These are phyloP conservation scores for Taphrina pruni DNA, from an alignment of 1,139 yeast species.

Conservation along the genomic window DNA sequence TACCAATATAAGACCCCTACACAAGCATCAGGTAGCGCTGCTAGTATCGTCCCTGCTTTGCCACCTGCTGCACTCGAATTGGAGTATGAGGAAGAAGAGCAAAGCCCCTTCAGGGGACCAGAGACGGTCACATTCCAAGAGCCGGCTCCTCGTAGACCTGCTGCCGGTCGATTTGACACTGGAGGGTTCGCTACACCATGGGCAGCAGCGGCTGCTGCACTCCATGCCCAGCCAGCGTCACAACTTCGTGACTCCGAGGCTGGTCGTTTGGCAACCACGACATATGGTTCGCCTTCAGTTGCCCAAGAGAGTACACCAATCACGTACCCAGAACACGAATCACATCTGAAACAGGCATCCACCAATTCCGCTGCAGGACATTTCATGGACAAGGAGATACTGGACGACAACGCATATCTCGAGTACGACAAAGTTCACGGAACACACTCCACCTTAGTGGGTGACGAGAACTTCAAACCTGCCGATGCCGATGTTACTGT, in stretches of 20 bases:
- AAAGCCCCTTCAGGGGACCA: conserved; percentile 32
- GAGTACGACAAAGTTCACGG: conserved; percentile 30
- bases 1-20: conserved; percentile 25
- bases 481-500: conserved; percentile 22
- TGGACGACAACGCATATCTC: conserved; percentile 35
- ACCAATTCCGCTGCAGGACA: conserved; percentile 29
- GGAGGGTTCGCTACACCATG: conserved; percentile 27
- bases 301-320: conserved; percentile 7
- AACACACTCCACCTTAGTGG: conserved; percentile 32
- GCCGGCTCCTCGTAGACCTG: conserved; percentile 16
- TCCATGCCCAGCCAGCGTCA: conserved; percentile 27
- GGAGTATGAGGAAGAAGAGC: conserved; percentile 33
- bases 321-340: conserved; percentile 25
- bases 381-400: conserved; percentile 29
- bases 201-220: conserved; percentile 28
- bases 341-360: conserved; percentile 28
- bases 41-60: background rate
- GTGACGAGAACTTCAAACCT: conserved; percentile 35
- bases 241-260: conserved; percentile 12
- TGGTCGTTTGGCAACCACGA: conserved; percentile 27
- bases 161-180: conserved; percentile 36
- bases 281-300: conserved; percentile 22
- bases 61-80: conserved; percentile 6
- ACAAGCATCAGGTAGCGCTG: conserved; percentile 10
- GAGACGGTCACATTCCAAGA: conserved; percentile 14